Evolutionary conservation across 306 rosid species (phyloP), one percentile per base, ranked within the genome.

Genomic region (Hippophae tibetana): DNA sequence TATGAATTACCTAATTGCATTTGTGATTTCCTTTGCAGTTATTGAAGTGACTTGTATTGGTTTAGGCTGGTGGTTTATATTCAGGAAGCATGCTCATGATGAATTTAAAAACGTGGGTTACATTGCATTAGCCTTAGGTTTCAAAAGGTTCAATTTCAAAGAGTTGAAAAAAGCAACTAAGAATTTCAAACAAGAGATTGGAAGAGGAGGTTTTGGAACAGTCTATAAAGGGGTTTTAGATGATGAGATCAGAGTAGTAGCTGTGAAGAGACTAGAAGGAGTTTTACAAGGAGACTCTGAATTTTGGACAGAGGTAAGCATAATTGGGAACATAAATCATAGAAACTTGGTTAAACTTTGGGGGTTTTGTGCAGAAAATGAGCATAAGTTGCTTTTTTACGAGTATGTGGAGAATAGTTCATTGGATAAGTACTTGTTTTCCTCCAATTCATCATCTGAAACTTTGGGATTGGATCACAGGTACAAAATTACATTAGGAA

Each of bases 221-320:
- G 69, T 70, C 13, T 72, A 59, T 70, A 77, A 72, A 68, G 81
- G 78, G 11, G 49, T 61, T 5, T 54, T 79, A 9, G 77, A 65
- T 0, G 83, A 72, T 58, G 72, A 50, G 52, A 74, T n/a, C n/a
- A n/a, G 75, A 46, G 58, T 59, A 9, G 72, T 79, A 2, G 83
- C 68, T 1, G 75, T 79, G 43, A 79, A 74, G 80, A 71, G 77
- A 61, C 60, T 79, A 6, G 79, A 68, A 56, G 83, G 79, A 5
- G 27, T 79, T 13, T 48, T 67, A 25, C 72, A 74, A 60, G 83
- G 80, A 18, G 70, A 74, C 25, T 69, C 76, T 2, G 77, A 74
- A 38, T 78, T 78, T 48, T 74, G 83, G 83, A 77, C 77, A 18
- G 80, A 78, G 45, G 74, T 78, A 5, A 71, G 83, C 43, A 49